Evolutionary conservation across 2,329 filamentous ascomycete genomes (phyloP), one percentile per base, ranked within the genome.

Genomic region (Hortaea werneckii): DNA sequence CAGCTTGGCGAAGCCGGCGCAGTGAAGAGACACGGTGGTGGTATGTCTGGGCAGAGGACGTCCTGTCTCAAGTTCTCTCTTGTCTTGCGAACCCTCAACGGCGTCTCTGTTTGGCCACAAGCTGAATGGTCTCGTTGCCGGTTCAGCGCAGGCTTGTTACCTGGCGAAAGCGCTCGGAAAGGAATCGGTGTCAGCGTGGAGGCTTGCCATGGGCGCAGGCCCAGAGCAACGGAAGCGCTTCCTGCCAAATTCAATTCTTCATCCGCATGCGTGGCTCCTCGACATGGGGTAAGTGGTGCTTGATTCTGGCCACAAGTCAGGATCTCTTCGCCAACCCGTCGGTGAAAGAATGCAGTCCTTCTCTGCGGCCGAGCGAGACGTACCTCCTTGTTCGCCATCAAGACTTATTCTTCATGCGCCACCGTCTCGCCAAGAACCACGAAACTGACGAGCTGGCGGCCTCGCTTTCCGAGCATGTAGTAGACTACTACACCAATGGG

Each of bases 81-180:
- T 12, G 61, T 64, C 46, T 65, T 64, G 28, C 58, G 59, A 10
- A 65, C 59, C 29, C 56, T 58, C 12, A 65, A 47, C 28, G 60
- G 60, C n/a, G 58, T 60, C 20, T 56, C 53, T 27, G 53, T 48
- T 37, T 42, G 46, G 13, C 54, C 49, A 48, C 60, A 63, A 13
- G 58, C 55, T 10, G 59, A 60, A 39, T 63, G 60, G 40, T 63
- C 59, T 44, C 60, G 47, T 45, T 63, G 60, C 9, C 50, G 48
- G 30, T 50, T 52, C 40, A 62, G 46, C 2, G 50, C 50, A 4
- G 60, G 60, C 40, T 58, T 60, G 50, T 50, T 57, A 47, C 51
- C 59, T 4, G 60, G 59, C 10, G 60, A 59, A 5, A 56, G 45
- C 8, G 53, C 44, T 8, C 47, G 49, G 13, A 55, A 49, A 3